Evolutionary conservation across 768 basidiomycete genomes (phyloP), one percentile per base, ranked within the genome.

Genomic region (Tephrocybe sp.): DNA sequence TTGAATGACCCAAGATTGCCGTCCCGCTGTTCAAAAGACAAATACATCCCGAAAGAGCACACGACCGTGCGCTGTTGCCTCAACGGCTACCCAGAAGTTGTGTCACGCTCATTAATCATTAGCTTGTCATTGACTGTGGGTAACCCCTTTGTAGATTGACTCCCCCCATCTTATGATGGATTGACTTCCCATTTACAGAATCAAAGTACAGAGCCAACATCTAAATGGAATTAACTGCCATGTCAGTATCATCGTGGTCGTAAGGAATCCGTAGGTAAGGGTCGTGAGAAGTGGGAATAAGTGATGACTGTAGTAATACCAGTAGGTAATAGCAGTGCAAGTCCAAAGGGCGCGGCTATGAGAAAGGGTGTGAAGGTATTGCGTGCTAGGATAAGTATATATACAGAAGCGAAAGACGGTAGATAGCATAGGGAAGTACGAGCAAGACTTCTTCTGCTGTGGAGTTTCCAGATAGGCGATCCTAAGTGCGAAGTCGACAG

Each of bases 171-270:
- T 31, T 33, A 47, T 52, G 45, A 35, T 41, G 16, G 26, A 41
- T 45, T 51, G 11, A 3, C n/a, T n/a, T n/a, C 11, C 34, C 38
- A 47, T 36, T 57, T 45, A 23, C 16, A 16, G 16, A 46, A 34
- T 14, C 23, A n/a, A 20, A 14, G 39, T 30, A 19, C 45, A 42
- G 34, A 42, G 5, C 14, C 35, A 23, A 54, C 52, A 51, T 53
- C 52, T 55, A 52, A 43, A 48, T 54, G 48, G 36, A 38, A 56
- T 56, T 52, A 56, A 52, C 44, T 46, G 48, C 52, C 39, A 30
- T 47, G 44, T 50, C 53, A 49, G 33, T 45, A 60, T 52, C 51
- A 51, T 56, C 42, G 36, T 54, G 47, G 39, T 60, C 59, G 42
- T 60, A 56, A 49, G 11, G 39, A 22, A 39, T 51, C 53, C 54